Evolutionary conservation across 1,139 yeast species (phyloP).

Genomic region (Pneumocystis carinii): DNA sequence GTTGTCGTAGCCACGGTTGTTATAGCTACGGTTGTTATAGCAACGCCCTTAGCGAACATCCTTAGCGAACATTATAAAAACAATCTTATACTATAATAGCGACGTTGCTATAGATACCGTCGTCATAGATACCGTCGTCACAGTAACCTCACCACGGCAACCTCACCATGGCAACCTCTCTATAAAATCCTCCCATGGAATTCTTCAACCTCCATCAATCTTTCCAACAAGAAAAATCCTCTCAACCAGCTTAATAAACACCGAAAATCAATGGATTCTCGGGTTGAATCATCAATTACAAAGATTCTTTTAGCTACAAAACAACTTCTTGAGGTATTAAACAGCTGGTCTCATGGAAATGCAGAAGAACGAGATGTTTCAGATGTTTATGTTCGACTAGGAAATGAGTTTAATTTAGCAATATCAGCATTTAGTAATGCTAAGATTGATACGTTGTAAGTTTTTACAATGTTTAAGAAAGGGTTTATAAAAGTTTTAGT

Average conservation of each 20-base stretch:
- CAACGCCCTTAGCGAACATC: too few species aligned
- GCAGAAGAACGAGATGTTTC: conserved; percentile 77
- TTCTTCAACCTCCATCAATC: too few species aligned
- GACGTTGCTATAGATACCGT: too few species aligned
- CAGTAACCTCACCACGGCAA: too few species aligned
- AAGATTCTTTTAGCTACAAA: conserved; percentile 76
- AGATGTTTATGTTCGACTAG: conserved; percentile 79
- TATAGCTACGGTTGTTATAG: too few species aligned
- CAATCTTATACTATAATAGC: too few species aligned
- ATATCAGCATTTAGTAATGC: conserved; percentile 56
- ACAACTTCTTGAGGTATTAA: conserved; percentile 65
- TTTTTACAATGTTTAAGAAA: not conserved
- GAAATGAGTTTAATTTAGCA: conserved; percentile 84
- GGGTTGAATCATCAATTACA: conserved; percentile 67
- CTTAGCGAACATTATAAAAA: too few species aligned
- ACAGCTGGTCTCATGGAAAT: conserved; percentile 76
- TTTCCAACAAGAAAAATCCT: too few species aligned
- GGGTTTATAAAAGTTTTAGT: conserved; percentile 16
- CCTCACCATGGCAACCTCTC: too few species aligned
- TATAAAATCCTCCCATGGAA: too few species aligned
- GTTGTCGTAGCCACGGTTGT: too few species aligned
- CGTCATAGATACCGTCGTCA: too few species aligned
- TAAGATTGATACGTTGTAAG: conserved; percentile 43
- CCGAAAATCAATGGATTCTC: not conserved
- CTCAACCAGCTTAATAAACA: not conserved